A percentile compares a stretch with the other conserved stretches of the same genome.
phyloP scores from a whole-genome alignment of 2,329 filamentous ascomycete genomes.

The Ophiostoma quercus region DNA sequence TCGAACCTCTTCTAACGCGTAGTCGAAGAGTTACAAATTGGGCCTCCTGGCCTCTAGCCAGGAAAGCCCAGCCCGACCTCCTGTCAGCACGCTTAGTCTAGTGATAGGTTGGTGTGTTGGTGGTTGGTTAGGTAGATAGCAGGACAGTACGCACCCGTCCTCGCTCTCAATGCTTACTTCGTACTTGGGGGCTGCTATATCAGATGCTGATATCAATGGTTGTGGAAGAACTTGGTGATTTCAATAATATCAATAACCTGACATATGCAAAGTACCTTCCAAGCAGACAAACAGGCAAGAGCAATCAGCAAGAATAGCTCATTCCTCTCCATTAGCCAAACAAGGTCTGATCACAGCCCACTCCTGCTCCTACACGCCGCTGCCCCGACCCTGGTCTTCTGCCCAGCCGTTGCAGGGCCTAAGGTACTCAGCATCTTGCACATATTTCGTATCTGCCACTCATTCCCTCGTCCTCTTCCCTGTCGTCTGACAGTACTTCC shows the following conservation, averaged over 20 bases:
- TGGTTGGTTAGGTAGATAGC: no score
- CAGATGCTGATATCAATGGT: background rate
- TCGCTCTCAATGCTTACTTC: no score
- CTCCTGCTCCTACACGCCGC: background rate
- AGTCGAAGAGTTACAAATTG: no score
- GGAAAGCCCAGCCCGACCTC: no score
- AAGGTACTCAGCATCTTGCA: background rate
- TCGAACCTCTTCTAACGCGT: no score
- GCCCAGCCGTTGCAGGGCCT: background rate
- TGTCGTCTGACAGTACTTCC: background rate
- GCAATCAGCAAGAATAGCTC: background rate
- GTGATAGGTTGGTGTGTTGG: no score
- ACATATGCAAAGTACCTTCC: background rate
- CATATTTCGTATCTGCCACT: background rate
- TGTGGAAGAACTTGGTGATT: background rate
- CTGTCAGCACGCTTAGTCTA: no score
- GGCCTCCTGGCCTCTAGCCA: no score
- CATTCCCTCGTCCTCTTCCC: slow-evolving; percentile 3
- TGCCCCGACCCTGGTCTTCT: background rate
- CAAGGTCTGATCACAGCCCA: slow-evolving; percentile 7
- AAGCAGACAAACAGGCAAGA: background rate
- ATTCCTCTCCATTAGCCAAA: background rate
- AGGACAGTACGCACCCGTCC: no score
- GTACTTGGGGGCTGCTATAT: background rate
- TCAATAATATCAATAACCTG: background rate